These are phyloP conservation scores for Tulasnella sp. DNA, from an alignment of 768 basidiomycete species.

Conservation along the genomic window DNA sequence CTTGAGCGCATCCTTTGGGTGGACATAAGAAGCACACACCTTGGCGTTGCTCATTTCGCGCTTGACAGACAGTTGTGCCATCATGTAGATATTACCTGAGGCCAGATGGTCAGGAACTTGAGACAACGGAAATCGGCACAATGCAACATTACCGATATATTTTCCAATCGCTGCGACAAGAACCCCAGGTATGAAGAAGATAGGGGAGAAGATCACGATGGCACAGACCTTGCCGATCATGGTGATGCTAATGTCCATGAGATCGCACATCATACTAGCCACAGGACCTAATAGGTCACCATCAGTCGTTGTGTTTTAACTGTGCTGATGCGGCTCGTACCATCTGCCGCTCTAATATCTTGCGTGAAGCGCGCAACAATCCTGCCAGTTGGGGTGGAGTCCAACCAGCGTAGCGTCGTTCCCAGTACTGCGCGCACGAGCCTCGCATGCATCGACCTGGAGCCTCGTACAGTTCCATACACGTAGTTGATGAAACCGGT, in stretches of 20 bases:
- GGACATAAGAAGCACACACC: no score
- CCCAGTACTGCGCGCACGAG: conserved; percentile 45
- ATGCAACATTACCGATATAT: conserved; percentile 21
- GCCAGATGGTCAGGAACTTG: no score
- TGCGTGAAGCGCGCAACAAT: conserved; percentile 22
- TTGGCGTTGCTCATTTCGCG: conserved; percentile 30
- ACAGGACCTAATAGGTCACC: neutral
- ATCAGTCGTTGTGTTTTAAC: neutral
- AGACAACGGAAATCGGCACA: no score
- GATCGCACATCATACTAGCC: neutral
- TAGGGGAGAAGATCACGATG: conserved; percentile 18
- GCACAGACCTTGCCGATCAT: conserved; percentile 20
- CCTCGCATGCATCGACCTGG: conserved; percentile 39
- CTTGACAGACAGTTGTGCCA: conserved; percentile 30
- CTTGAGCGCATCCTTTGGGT: no score
- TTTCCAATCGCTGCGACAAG: conserved; percentile 22
- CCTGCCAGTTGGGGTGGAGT: conserved; percentile 21
- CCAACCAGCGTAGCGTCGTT: conserved; percentile 37
- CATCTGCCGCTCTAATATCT: conserved; percentile 17
- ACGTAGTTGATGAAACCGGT: conserved; percentile 33
- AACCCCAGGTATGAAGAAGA: conserved; percentile 19
- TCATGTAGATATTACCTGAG: conserved; percentile 25
- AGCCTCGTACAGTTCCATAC: conserved; percentile 42
- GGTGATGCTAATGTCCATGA: conserved; percentile 15
- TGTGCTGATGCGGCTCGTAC: neutral